Conservation (phyloP, 345 rosid species). For the Citrus trifoliata region DNA sequence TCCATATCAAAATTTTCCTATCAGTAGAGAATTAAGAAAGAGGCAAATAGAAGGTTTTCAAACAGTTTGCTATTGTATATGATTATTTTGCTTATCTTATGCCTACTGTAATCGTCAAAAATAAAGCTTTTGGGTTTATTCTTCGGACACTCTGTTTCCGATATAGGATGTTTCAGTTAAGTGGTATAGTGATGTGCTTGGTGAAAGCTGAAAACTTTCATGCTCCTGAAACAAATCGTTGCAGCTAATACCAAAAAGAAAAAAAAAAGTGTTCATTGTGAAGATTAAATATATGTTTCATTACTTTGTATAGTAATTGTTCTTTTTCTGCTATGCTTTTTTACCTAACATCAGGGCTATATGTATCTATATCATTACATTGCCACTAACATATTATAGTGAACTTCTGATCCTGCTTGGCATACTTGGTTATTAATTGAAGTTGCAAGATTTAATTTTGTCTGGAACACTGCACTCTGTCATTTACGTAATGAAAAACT, state of each 20-base stretch:
- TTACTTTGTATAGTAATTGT: neutral
- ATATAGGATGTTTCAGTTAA: neutral
- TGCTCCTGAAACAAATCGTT: neutral
- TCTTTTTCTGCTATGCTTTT: neutral
- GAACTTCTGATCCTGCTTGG: neutral
- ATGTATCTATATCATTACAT: neutral
- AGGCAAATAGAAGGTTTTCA: neutral
- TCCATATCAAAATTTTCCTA: no score
- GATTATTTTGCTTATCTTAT: neutral
- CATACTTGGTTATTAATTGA: neutral
- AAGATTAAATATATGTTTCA: neutral
- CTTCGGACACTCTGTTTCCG: neutral
- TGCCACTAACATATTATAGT: neutral
- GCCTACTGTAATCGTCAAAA: neutral
- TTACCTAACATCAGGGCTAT: neutral
- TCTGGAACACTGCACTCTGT: neutral
- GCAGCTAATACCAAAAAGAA: neutral
- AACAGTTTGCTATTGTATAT: neutral
- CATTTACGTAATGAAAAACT: constrained; percentile 10
- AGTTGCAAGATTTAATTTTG: neutral
- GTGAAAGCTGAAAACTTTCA: neutral
- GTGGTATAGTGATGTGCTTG: neutral
- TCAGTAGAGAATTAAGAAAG: neutral
- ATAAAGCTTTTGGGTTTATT: neutral
- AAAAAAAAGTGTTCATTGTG: neutral